Percentiles rank a stretch among this genome's conserved stretches.
Evolutionary conservation across 2,329 filamentous ascomycete genomes (phyloP).

Genomic region (Ascochyta clinopodiicola): DNA sequence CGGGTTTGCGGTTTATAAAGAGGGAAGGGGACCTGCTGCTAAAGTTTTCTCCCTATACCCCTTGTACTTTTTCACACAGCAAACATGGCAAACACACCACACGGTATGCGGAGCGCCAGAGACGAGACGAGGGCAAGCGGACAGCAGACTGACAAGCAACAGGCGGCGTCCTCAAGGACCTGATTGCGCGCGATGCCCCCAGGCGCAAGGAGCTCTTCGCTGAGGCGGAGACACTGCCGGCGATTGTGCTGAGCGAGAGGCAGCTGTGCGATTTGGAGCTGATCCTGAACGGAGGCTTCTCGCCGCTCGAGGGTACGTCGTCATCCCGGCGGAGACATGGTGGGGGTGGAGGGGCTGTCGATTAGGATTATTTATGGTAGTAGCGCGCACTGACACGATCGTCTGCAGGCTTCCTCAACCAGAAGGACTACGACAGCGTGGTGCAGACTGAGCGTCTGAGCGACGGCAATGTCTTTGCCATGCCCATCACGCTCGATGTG

Average conservation of each 20-base stretch:
- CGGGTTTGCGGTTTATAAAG: conserved; percentile 12
- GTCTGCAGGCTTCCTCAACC: conserved; percentile 86
- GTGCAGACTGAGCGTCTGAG: conserved; percentile 86
- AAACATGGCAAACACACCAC: conserved; percentile 59
- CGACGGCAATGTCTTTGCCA: conserved; percentile 90
- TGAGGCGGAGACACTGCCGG: conserved; percentile 86
- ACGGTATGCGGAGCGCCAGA: conserved; percentile 35
- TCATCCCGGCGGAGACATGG: conserved; percentile 15
- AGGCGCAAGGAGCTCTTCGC: conserved; percentile 78
- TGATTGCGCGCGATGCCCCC: conserved; percentile 89
- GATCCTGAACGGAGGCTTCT: conserved; percentile 97
- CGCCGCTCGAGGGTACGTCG: conserved; percentile 86
- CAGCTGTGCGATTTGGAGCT: conserved; percentile 98
- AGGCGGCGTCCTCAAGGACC: conserved; percentile 91
- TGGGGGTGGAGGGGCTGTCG: conserved; percentile 6
- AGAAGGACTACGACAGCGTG: conserved; percentile 96
- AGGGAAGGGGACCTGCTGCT: neutral
- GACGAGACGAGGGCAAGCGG: no score
- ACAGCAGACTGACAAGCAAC: conserved; percentile 5
- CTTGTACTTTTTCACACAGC: conserved; percentile 6
- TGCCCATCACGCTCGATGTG: conserved; percentile 94
- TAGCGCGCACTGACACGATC: neutral
- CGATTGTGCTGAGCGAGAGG: conserved; percentile 85
- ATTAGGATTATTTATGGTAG: neutral
- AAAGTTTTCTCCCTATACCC: conserved; percentile 11